Conservation (phyloP, 768 basidiomycete genomes). For the Suillus ampliporus region DNA sequence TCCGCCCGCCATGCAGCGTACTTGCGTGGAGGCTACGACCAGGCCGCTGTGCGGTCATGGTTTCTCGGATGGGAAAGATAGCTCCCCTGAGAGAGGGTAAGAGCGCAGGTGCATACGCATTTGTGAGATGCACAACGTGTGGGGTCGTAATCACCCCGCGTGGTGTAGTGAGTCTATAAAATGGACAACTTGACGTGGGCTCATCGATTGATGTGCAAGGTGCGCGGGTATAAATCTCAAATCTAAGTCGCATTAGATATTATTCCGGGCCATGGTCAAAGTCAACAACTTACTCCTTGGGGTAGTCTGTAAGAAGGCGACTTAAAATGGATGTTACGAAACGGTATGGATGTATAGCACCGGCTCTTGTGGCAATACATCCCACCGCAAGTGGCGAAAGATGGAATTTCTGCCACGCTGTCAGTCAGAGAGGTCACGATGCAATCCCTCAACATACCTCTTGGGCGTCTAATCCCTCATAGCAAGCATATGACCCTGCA, state of each 20-base stretch:
- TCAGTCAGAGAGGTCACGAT: constrained; percentile 8
- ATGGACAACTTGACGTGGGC: constrained; percentile 24
- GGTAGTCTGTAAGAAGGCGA: constrained; percentile 56
- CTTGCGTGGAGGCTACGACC: constrained; percentile 39
- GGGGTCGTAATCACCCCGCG: constrained; percentile 46
- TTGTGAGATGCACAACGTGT: constrained; percentile 60
- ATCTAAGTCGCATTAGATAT: constrained; percentile 21
- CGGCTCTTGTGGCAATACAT: constrained; percentile 58
- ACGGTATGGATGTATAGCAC: constrained; percentile 73
- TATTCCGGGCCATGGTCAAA: constrained; percentile 17
- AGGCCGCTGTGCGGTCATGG: constrained; percentile 70
- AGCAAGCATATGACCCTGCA: constrained; percentile 32
- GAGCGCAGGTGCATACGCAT: constrained; percentile 55
- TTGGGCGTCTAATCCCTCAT: constrained; percentile 40
- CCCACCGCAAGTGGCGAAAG: constrained; percentile 53
- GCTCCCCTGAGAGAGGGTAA: constrained; percentile 45
- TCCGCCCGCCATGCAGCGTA: constrained; percentile 41
- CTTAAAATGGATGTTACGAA: constrained; percentile 64
- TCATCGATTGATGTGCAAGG: constrained; percentile 44
- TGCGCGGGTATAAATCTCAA: constrained; percentile 51
- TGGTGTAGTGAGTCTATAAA: constrained; percentile 48
- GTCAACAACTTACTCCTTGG: constrained; percentile 38
- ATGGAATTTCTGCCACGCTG: constrained; percentile 51
- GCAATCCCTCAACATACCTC: constrained; percentile 32
- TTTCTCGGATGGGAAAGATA: constrained; percentile 47